Base-by-base conservation (phyloP, 139 green algal genomes). In the Spirogloea muscicola region DNA sequence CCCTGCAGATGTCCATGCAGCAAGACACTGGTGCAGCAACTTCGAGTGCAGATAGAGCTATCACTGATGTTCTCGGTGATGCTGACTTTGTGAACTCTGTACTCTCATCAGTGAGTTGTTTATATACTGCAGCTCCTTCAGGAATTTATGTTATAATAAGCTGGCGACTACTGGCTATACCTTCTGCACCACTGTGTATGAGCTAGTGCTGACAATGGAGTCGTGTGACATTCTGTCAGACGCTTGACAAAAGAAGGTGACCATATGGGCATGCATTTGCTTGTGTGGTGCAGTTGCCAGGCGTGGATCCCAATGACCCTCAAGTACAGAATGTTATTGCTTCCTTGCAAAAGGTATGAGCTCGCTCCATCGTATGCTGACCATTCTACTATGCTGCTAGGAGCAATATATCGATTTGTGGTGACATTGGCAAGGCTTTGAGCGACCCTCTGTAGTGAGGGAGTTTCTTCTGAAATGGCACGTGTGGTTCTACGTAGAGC, bases 1-100 rank as follows among this genome's bases (percentile, higher is more conserved):
- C 73, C 33, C 29, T 81, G 41, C 73, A 77, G 67, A 81, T 81
- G 73, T 81, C 73, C 4, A 72, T 81, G 49, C 46, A 80, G 18
- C 18, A 27, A 39, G 68, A 21, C 18, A 52, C 49, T 48, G 42
- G 2, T 70, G 59, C 52, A 39, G 59, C 49, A 40, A 21, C 49
- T 70, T 29, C 3, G 3, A 46, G 51, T 60, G 60, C 27, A 48
- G 58, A 73, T 1, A 25, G 55, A 36, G 67, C 43, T 10, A 70
- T 77, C 27, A 44, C 42, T 10, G 31, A 74, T 36, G 49, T 77
- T 7, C 31, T 82, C 7, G 48, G 43, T 13, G 74, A 82, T 44
- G 29, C 74, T 38, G 36, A 16, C 18, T 82, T 82, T 48, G n/a
- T 82, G 7, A 75, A 75, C 55, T 82, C 74, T 16, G 71, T 82